Base-by-base conservation (phyloP, 2,329 filamentous ascomycete species). In the Curvularia hawaiiensis region DNA sequence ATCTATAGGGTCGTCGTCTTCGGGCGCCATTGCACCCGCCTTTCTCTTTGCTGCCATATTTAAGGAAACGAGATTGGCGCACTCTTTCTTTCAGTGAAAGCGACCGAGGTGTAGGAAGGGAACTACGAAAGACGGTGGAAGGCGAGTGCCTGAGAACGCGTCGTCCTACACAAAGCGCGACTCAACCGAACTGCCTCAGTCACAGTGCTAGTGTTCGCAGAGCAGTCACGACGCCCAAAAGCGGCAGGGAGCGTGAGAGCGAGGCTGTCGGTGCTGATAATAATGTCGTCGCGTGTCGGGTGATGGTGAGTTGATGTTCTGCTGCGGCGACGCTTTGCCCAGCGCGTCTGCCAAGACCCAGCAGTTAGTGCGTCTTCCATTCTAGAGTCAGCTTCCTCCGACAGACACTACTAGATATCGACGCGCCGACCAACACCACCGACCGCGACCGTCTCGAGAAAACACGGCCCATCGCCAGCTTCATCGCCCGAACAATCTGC, bases 41-140 rank as follows among this genome's bases (percentile, higher is more conserved):
- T 97, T 97, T 71, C 94, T 88, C 79, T 98, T 98, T 53, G 92
- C 88, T n/a, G 94, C 89, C 94, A 98, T 98, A 20, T 45, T 28
- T 24, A 40, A 22, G 22, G 10, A 7, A 28, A n/a, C n/a, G 35
- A 12, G 22, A n/a, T 50, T 24, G 43, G n/a, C 54, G 38, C 39
- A 33, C n/a, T n/a, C 22, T 20, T 26, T 35, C 33, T 12, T 11
- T 33, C 35, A 45, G 14, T 18, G 10, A 31, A 35, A 28, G 38
- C 40, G 26, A 18, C 16, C 18, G 43, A 47, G 11, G 45, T 12
- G 43, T 48, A n/a, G n/a, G 35, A 39, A 18, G 50, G 48, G 47
- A 44, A 44, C 46, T 58, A 50, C 39, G 4, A 38, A 33, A 47
- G 45, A 30, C 28, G 28, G 51, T 54, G 44, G 38, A 44, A 46